phyloP scores from a whole-genome alignment of 352 stramenopile species.

The Phytophthora nicotianae region DNA sequence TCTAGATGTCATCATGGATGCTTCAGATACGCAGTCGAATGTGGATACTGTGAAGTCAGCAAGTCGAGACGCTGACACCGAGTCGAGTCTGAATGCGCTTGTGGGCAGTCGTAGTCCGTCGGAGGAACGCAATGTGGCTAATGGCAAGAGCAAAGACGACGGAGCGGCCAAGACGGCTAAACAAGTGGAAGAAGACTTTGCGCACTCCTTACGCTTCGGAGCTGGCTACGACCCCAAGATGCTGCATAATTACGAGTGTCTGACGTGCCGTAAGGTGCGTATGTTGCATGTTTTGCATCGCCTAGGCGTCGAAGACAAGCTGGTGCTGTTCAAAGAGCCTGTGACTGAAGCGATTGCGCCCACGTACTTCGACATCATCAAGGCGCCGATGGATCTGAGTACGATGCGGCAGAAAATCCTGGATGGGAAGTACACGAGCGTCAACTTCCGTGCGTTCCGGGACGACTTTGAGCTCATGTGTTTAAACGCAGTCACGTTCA shows the following conservation, averaged over 20 bases:
- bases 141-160: conserved; percentile 31
- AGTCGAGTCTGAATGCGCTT: conserved; percentile 23
- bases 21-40: conserved; percentile 25
- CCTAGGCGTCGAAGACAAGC: conserved; percentile 75
- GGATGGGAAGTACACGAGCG: conserved; percentile 67
- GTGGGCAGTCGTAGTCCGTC: conserved; percentile 29
- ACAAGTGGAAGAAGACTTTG: conserved; percentile 69
- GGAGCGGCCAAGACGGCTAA: conserved; percentile 50
- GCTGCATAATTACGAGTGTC: conserved; percentile 85
- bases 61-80: conserved; percentile 14
- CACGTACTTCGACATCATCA: conserved; percentile 94
- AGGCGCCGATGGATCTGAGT: conserved; percentile 92
- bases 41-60: background rate
- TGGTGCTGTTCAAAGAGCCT: conserved; percentile 93
- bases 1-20: conserved; percentile 51
- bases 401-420: conserved; percentile 87
- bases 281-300: conserved; percentile 75
- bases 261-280: conserved; percentile 77
- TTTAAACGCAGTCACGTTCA: conserved; percentile 96
- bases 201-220: conserved; percentile 64
- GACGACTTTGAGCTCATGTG: conserved; percentile 96
- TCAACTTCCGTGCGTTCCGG: conserved; percentile 81
- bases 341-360: conserved; percentile 93
- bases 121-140: conserved; percentile 27
- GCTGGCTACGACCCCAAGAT: conserved; percentile 67